phyloP scores from a whole-genome alignment of 768 basidiomycete genomes.

The Rhizopogon vinicolor region DNA sequence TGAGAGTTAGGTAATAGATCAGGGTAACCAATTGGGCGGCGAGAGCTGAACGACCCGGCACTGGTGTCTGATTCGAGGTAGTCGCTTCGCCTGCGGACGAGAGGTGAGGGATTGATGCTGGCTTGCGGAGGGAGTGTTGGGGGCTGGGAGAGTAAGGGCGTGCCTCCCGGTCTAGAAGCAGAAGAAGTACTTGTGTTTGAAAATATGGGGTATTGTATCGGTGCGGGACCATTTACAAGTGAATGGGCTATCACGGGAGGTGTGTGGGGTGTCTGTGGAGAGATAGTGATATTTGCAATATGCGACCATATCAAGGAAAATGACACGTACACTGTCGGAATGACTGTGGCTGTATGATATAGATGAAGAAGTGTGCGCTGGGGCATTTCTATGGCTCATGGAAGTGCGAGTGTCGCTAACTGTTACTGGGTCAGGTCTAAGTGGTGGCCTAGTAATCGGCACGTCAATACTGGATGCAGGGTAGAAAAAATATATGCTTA shows the following conservation, averaged over 20 bases:
- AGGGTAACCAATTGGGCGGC: conserved; percentile 76
- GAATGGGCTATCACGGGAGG: conserved; percentile 30
- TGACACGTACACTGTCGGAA: conserved; percentile 43
- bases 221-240: conserved; percentile 30
- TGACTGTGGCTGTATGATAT: conserved; percentile 44
- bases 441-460: conserved; percentile 9
- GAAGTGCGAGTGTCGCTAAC: conserved; percentile 11
- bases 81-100: conserved; percentile 70
- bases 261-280: conserved; percentile 30
- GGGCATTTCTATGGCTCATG: conserved; percentile 33
- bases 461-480: conserved; percentile 1
- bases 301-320: neutral
- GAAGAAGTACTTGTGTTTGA: conserved; percentile 34
- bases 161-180: conserved; percentile 18
- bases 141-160: conserved; percentile 37
- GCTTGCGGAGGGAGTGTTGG: conserved; percentile 74
- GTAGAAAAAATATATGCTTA: conserved; percentile 11
- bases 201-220: conserved; percentile 54
- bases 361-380: conserved; percentile 36
- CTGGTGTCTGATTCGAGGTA: conserved; percentile 64
- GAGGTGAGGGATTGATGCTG: conserved; percentile 74
- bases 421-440: conserved; percentile 12
- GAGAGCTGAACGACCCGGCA: conserved; percentile 25
- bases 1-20: conserved; percentile 55
- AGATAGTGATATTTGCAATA: conserved; percentile 6